Conservation (phyloP, 2,329 filamentous ascomycete species). For the Colletotrichum orbiculare region DNA sequence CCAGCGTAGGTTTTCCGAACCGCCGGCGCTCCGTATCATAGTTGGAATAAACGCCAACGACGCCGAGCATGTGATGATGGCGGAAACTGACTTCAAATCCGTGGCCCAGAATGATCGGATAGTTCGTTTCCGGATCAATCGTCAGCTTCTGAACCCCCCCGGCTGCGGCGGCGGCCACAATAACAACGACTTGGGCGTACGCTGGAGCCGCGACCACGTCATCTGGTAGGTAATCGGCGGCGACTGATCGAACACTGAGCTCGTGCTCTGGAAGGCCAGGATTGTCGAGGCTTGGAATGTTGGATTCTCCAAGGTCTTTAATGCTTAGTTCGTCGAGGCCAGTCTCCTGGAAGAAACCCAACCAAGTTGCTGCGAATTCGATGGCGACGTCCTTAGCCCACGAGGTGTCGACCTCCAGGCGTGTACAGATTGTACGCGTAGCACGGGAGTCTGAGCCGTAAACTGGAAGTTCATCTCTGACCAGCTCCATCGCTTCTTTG, state of each 20-base stretch:
- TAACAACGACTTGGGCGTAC: slow-evolving; percentile 4
- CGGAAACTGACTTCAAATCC: slow-evolving; percentile 2
- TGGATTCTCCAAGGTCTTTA: too few relatives aligned
- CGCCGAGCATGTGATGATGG: slow-evolving; percentile 3
- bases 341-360: not conserved
- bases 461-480: not conserved
- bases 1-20: too few relatives aligned
- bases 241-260: not conserved
- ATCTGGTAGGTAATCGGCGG: slow-evolving; percentile 1
- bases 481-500: not conserved
- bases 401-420: too few relatives aligned
- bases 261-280: too few relatives aligned
- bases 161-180: not conserved
- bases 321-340: not conserved
- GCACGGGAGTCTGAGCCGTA: not conserved
- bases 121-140: not conserved
- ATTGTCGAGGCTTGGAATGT: too few relatives aligned
- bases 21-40: not conserved
- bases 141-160: not conserved
- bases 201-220: slow-evolving; percentile 5
- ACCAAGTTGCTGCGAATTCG: not conserved
- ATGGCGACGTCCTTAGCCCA: too few relatives aligned
- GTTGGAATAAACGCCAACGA: not conserved
- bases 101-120: not conserved
- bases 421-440: too few relatives aligned